Base-by-base conservation (phyloP, 768 basidiomycete species). In the Boletus patriciae region DNA sequence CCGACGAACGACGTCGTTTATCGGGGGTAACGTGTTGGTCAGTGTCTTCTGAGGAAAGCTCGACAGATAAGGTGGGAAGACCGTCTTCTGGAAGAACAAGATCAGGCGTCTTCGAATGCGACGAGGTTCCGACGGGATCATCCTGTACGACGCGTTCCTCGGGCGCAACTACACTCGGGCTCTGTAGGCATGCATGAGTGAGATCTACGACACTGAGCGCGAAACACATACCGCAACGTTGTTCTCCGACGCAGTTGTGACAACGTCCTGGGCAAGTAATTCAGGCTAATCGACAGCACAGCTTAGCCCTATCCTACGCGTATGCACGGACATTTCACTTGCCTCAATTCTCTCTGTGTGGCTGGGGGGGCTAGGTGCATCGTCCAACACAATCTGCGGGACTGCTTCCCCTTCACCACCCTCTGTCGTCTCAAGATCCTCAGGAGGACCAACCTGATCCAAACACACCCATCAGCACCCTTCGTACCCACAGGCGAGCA, bases 41-140 rank as follows among this genome's bases (percentile, higher is more conserved):
- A 41, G 27, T 4, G 10, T 40, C 21, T 42, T 25, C 25, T 1
- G 49, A 38, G 36, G n/a, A 12, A 19, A 6, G 42, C 21, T 50
- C 50, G 25, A 10, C 2, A 2, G 33, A 31, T 4, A 13, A 46
- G 4, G 15, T 6, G 1, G 4, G 8, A 8, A 38, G 45, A 10
- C 2, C 31, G 31, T 56, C 54, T 15, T 66, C 59, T 6, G 66
- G 64, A 1, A 67, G 47, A 29, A 68, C 1, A 10, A 68, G 64
- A 18, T 64, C 52, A 21, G 62, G 60, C 6, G 60, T 55, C 4
- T 36, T 43, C 23, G 25, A 1, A 18, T 21, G 31, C 8, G 48
- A 51, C 37, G 6, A 2, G 11, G 6, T 13, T 16, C 31, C 23
- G 15, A 41, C 21, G 21, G 8, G 7, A 36, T 41, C 43, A 12